Evolutionary conservation across 345 rosid species (phyloP), one percentile per base, ranked within the genome.

Genomic region (Dipteronia sinensis): DNA sequence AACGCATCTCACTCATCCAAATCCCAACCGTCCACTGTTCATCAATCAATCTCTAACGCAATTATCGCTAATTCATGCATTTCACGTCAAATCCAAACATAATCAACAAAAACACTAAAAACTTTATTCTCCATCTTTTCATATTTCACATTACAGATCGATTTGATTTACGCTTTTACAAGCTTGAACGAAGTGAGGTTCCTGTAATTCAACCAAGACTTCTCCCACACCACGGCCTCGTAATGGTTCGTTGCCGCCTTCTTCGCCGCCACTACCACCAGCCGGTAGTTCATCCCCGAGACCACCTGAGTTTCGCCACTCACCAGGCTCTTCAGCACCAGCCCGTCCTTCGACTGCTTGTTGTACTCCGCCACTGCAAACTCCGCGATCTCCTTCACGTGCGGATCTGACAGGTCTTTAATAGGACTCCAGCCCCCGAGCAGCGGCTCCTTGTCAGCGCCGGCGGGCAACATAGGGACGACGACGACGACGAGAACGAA

Each of bases 341-440:
- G 67, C 4, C 0, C 38, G 3, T 70, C 27, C 12, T 79, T 64
- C 7, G 72, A 61, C 42, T n/a, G 49, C 40, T 38, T 77, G 80
- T 83, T 59, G 89, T 87, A 29, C 67, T 84, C 86, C 49, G 76
- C 9, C 27, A 92, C 89, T 7, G 94, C 89, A 65, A 84, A 89
- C 42, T 83, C 53, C 0, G 83, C 97, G 55, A 92, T 79, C 81
- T 87, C 88, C 27, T 25, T 69, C 59, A 92, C 85, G 68, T 89
- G 84, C 25, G 85, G 78, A 23, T 88, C 90, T 3, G 49, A 80
- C 1, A 72, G 53, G 73, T 88, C 46, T 77, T 67, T 74, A 62
- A 92, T 90, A 34, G 94, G 90, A 62, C 12, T 49, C 92, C 92
- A 92, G 0, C 88, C 87, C 1, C 92, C 92, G 2, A 46, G 6